Evolutionary conservation across 805 yeast species (phyloP).

Genomic region (Wickerhamiella bombiphila): DNA sequence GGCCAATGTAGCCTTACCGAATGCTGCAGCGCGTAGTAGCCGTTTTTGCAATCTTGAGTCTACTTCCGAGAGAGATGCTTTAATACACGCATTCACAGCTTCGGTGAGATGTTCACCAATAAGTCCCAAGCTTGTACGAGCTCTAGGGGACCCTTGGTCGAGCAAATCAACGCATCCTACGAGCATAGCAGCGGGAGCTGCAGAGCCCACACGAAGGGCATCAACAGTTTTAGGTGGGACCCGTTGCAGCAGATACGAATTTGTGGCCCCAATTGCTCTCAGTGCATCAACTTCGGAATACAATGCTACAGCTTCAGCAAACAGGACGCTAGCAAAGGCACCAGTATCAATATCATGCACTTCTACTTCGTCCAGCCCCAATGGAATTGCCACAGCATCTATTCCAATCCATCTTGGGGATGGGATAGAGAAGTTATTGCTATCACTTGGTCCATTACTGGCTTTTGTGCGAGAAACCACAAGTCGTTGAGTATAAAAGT

Average conservation of each 20-base stretch:
- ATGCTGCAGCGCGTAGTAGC: slow-evolving; percentile 63
- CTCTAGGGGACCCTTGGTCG: slow-evolving; percentile 56
- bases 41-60: slow-evolving; percentile 68
- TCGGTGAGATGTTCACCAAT: slow-evolving; percentile 35
- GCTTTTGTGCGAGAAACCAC: slow-evolving; percentile 23
- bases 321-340: slow-evolving; percentile 20
- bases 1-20: slow-evolving; percentile 58
- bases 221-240: slow-evolving; percentile 45
- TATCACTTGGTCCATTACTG: too few relatives aligned
- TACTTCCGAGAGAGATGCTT: slow-evolving; percentile 66
- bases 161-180: slow-evolving; percentile 63
- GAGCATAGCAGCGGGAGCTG: slow-evolving; percentile 66
- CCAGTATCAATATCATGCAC: slow-evolving; percentile 30
- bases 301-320: slow-evolving; percentile 28
- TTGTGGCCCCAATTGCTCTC: slow-evolving; percentile 42
- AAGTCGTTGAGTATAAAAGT: background rate
- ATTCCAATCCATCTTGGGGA: slow-evolving; percentile 95
- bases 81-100: slow-evolving; percentile 59
- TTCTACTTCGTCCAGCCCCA: slow-evolving; percentile 38
- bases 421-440: too few relatives aligned
- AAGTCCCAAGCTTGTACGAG: slow-evolving; percentile 56
- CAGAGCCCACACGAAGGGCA: slow-evolving; percentile 70
- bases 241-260: slow-evolving; percentile 46
- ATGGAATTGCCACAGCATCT: slow-evolving; percentile 53
- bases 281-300: slow-evolving; percentile 52